phyloP scores from a whole-genome alignment of 2,329 filamentous ascomycete genomes.

The Aspergillus thermomutatus region DNA sequence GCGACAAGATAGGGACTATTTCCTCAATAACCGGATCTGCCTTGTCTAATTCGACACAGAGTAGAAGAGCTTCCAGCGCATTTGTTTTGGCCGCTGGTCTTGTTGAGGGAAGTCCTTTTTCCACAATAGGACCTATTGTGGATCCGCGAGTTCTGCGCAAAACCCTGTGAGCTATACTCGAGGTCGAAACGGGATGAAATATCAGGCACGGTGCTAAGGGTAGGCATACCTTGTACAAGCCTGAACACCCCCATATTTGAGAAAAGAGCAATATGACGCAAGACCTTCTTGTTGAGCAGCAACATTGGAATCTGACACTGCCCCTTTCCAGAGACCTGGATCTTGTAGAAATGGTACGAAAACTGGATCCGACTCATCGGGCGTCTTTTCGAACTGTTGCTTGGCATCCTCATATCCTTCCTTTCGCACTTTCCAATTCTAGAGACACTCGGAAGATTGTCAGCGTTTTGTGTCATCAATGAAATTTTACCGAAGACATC shows the following conservation, averaged over 20 bases:
- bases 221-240: conserved; percentile 62
- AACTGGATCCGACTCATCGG: conserved; percentile 78
- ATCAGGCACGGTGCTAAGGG: not conserved
- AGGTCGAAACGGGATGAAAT: not conserved
- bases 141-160: conserved; percentile 63
- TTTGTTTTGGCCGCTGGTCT: conserved; percentile 85
- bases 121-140: conserved; percentile 75
- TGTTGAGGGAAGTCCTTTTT: conserved; percentile 87
- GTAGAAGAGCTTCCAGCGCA: conserved; percentile 77
- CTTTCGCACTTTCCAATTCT: conserved; percentile 97
- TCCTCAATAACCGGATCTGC: conserved; percentile 86
- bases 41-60: conserved; percentile 87
- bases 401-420: conserved; percentile 88
- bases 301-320: conserved; percentile 91
- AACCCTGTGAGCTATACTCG: conserved; percentile 4
- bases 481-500: not conserved
- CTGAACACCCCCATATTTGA: conserved; percentile 83
- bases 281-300: conserved; percentile 94
- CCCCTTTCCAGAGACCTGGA: conserved; percentile 82
- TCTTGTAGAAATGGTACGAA: conserved; percentile 88
- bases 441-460: conserved; percentile 7
- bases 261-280: conserved; percentile 80
- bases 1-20: conserved; percentile 73
- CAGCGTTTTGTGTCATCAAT: conserved; percentile 17
- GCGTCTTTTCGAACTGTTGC: conserved; percentile 79